Conservation (phyloP, 352 stramenopile genomes). For the Hyaloperonospora brassicae region DNA sequence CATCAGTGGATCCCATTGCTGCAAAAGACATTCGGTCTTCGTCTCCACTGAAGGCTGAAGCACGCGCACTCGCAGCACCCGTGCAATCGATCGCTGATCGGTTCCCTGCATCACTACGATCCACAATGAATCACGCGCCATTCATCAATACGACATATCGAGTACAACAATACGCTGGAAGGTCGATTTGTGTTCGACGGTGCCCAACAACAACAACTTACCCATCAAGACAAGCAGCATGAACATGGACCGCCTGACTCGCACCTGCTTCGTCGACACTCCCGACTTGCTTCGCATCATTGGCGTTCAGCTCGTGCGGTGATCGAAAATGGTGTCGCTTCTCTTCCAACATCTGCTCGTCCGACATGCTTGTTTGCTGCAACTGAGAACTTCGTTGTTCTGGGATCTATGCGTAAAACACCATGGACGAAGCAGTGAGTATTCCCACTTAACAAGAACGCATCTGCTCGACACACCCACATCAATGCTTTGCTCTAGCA, state of each 20-base stretch:
- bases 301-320: constrained; percentile 3
- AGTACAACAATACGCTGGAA: too few relatives aligned
- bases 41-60: constrained; percentile 7
- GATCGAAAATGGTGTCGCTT: constrained; percentile 11
- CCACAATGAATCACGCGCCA: too few relatives aligned
- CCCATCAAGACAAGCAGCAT: constrained; percentile 15
- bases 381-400: constrained; percentile 18
- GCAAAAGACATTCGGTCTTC: too few relatives aligned
- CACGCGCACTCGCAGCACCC: too few relatives aligned
- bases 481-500: constrained; percentile 4
- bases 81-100: too few relatives aligned
- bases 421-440: constrained; percentile 2
- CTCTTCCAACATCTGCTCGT: constrained; percentile 25
- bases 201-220: constrained; percentile 6
- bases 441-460: background rate
- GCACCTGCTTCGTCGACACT: constrained; percentile 5
- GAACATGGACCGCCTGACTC: constrained; percentile 11
- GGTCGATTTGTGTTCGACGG: background rate
- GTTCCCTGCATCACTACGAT: too few relatives aligned
- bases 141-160: too few relatives aligned
- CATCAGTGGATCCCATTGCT: too few relatives aligned
- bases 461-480: constrained; percentile 8
- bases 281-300: constrained; percentile 6
- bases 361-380: constrained; percentile 18
- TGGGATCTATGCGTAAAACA: constrained; percentile 11